Conservation (phyloP, 2,329 filamentous ascomycete species). For the Nemania serpens region DNA sequence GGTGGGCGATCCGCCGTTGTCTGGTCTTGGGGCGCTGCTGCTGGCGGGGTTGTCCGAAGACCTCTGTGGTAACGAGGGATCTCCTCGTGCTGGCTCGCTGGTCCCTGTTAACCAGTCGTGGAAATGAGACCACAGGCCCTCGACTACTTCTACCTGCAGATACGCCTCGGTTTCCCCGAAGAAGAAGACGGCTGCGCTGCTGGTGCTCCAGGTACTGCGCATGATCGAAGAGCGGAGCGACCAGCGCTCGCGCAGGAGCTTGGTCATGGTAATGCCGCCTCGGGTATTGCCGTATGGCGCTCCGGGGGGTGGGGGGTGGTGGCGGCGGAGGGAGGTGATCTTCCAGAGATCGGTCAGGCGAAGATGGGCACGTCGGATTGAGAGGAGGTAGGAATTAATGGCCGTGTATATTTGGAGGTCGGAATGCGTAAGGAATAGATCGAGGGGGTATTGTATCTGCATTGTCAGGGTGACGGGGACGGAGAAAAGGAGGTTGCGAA, state of each 20-base stretch:
- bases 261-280: constrained; percentile 63
- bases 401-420: constrained; percentile 81
- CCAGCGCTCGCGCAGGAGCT: constrained; percentile 66
- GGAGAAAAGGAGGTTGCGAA: constrained; percentile 82
- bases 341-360: constrained; percentile 87
- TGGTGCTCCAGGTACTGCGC: constrained; percentile 87
- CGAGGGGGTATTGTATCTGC: constrained; percentile 76
- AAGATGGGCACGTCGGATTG: constrained; percentile 83
- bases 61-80: constrained; percentile 11
- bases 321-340: constrained; percentile 74
- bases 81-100: constrained; percentile 32
- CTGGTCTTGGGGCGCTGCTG: too few species aligned
- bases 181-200: constrained; percentile 85
- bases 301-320: constrained; percentile 73
- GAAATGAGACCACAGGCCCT: constrained; percentile 80
- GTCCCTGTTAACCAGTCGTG: constrained; percentile 69
- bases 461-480: constrained; percentile 73
- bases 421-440: constrained; percentile 79
- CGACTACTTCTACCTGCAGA: constrained; percentile 86
- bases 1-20: constrained; percentile 14
- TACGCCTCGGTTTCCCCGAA: constrained; percentile 86
- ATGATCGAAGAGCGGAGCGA: constrained; percentile 68
- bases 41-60: not conserved
- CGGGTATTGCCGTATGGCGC: constrained; percentile 66
- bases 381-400: constrained; percentile 87